Evolutionary conservation across 2,329 filamentous ascomycete species (phyloP), one percentile per base, ranked within the genome.

Genomic region (Hypoxylon sp.): DNA sequence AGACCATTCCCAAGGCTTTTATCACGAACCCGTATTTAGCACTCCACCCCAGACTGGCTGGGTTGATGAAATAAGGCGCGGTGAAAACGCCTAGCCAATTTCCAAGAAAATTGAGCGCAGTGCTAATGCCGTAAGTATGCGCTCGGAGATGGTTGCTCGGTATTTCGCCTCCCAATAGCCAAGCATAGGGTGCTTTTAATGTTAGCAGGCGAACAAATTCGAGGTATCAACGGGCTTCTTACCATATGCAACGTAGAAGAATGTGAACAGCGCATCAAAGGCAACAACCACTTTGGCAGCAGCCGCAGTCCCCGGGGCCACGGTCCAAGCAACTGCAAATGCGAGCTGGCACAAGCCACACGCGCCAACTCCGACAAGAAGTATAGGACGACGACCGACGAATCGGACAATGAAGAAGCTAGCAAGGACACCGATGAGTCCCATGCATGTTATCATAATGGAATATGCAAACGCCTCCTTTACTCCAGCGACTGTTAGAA

Each of bases 1-100:
- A 37, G 7, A 40, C 27, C 14, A 10, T 13, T 6, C 6, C n/a
- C 3, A 10, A 14, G 20, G 44, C 25, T 27, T 6, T 37, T 13
- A 22, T 33, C 7, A 64, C 67, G 17, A 20, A 69, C 71, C 77
- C 78, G 53, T 79, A 80, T 65, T 75, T 77, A 0, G 78, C 76
- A 1, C 75, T 76, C 80, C 81, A 82, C 55, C 74, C 75, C 5
- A 82, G 76, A 31, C 78, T 77, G 1, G 79, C 78, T 0, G 81
- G 80, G 61, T 82, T 83, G 66, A 83, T 82, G 68, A 83, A 83
- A 61, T 82, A 83, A 0, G 81, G 81, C 2, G 80, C 81, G 1
- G 79, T 81, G 54, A 82, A 79, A 3, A 79, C 79, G 0, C 78
- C 79, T 1, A 81, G 67, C 79, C 80, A 82, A 66, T 80, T 81